Percentiles rank a stretch among this genome's conserved stretches.
Evolutionary conservation across 1,284 basidiomycete species (phyloP).

Genomic region (Megacollybia platyphylla): DNA sequence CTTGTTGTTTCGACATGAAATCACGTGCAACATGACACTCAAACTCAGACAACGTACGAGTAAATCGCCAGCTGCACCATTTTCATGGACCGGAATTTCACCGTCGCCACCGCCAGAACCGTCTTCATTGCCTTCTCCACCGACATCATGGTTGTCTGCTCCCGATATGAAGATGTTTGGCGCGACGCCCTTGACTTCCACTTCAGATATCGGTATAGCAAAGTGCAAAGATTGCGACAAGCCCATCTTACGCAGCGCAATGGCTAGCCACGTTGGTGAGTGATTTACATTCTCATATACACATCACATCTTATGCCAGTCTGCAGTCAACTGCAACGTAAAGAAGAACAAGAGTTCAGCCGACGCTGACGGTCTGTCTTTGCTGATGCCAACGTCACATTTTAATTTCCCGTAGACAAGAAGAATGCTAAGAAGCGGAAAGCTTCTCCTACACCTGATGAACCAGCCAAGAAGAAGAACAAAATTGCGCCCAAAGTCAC

Average conservation of each 20-base stretch:
- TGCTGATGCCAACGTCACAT: not conserved
- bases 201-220: slow-evolving; percentile 57
- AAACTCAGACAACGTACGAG: slow-evolving; percentile 4
- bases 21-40: slow-evolving; percentile 6
- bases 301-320: not conserved
- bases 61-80: slow-evolving; percentile 21
- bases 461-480: slow-evolving; percentile 62
- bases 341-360: not conserved
- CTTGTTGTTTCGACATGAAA: too few species aligned
- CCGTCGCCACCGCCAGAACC: slow-evolving; percentile 21
- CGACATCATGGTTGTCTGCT: slow-evolving; percentile 72
- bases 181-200: slow-evolving; percentile 52
- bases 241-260: slow-evolving; percentile 63
- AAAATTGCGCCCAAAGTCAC: slow-evolving; percentile 60
- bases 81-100: slow-evolving; percentile 44
- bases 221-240: slow-evolving; percentile 72
- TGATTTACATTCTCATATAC: slow-evolving; percentile 6
- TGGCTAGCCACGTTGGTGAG: slow-evolving; percentile 65
- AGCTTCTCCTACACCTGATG: slow-evolving; percentile 48
- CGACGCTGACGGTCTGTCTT: not conserved
- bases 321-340: not conserved
- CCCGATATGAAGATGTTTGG: slow-evolving; percentile 84
- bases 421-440: slow-evolving; percentile 60
- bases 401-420: slow-evolving; percentile 14
- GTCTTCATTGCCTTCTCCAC: slow-evolving; percentile 44